A percentile compares a stretch with the other conserved stretches of the same genome.
These are phyloP conservation scores for Graphiopsis chlorocephala DNA, from an alignment of 2,329 filamentous ascomycete genomes.

Conservation along the genomic window DNA sequence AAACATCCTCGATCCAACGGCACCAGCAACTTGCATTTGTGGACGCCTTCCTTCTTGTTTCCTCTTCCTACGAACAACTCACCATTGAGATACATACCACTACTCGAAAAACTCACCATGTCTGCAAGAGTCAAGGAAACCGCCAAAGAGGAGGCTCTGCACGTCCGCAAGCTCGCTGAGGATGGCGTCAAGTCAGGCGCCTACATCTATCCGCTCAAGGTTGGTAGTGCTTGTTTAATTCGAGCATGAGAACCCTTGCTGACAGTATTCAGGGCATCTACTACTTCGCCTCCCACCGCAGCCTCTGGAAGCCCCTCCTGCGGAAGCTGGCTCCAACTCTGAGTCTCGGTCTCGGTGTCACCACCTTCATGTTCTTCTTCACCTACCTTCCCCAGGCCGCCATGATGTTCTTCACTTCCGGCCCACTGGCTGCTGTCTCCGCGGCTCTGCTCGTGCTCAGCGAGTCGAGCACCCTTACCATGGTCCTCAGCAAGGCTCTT, in stretches of 20 bases:
- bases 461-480: conserved; percentile 50
- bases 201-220: conserved; percentile 82
- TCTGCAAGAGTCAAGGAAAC: conserved; percentile 52
- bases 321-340: conserved; percentile 61
- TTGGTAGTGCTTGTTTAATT: conserved; percentile 27
- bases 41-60: not conserved
- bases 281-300: conserved; percentile 58
- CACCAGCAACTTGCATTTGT: not conserved
- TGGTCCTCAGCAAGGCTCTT: conserved; percentile 63
- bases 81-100: not conserved
- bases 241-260: not conserved
- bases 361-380: conserved; percentile 66
- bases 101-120: conserved; percentile 17
- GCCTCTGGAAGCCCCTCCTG: conserved; percentile 58
- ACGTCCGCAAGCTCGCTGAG: conserved; percentile 60
- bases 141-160: conserved; percentile 67
- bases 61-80: not conserved
- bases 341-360: conserved; percentile 68
- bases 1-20: not conserved
- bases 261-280: conserved; percentile 51
- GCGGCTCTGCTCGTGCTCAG: conserved; percentile 64
- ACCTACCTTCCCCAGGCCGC: conserved; percentile 84
- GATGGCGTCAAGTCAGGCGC: conserved; percentile 73
- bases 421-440: conserved; percentile 72
- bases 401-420: conserved; percentile 78